phyloP scores from a whole-genome alignment of 83 land plant species.

The Picea engelmannii region DNA sequence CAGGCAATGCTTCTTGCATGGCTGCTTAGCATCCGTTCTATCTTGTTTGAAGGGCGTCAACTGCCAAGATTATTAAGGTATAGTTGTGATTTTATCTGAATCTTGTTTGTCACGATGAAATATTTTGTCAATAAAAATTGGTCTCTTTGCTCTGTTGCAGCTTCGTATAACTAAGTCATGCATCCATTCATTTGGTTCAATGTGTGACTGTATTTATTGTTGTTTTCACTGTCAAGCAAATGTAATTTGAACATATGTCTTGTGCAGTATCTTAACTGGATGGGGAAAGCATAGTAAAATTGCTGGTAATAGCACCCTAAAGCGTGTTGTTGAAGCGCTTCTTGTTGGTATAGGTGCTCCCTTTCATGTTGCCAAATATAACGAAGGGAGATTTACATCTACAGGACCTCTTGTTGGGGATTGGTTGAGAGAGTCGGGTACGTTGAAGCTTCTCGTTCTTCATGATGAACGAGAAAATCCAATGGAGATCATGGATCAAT shows the following conservation, averaged over 20 bases:
- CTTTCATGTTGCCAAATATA: conserved; percentile 72
- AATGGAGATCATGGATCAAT: not conserved
- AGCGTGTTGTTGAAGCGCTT: conserved; percentile 74
- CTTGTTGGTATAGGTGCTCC: conserved; percentile 82
- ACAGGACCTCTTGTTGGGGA: conserved; percentile 66
- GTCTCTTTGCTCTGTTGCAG: not conserved
- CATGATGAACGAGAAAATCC: conserved; percentile 53
- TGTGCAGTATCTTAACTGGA: conserved; percentile 91
- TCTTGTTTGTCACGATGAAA: not conserved
- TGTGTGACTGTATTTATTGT: not conserved
- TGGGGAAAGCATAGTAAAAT: conserved; percentile 99
- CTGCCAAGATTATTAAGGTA: conserved; percentile 88
- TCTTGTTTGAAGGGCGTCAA: conserved; percentile 75
- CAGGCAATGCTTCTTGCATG: conserved; percentile 96
- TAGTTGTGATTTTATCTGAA: not conserved
- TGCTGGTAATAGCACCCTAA: conserved; percentile 80
- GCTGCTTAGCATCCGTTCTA: conserved; percentile 76
- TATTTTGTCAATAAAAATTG: not conserved
- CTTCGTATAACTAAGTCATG: not conserved
- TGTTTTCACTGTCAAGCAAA: not conserved
- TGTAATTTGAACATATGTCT: not conserved
- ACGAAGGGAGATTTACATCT: conserved; percentile 83
- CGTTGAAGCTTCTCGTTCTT: conserved; percentile 74
- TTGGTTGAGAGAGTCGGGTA: conserved; percentile 77
- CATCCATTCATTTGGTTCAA: not conserved